Percentiles rank a stretch among this genome's conserved stretches.
Conservation (phyloP, 176 grass and related monocot genomes). For the Poa annua region DNA sequence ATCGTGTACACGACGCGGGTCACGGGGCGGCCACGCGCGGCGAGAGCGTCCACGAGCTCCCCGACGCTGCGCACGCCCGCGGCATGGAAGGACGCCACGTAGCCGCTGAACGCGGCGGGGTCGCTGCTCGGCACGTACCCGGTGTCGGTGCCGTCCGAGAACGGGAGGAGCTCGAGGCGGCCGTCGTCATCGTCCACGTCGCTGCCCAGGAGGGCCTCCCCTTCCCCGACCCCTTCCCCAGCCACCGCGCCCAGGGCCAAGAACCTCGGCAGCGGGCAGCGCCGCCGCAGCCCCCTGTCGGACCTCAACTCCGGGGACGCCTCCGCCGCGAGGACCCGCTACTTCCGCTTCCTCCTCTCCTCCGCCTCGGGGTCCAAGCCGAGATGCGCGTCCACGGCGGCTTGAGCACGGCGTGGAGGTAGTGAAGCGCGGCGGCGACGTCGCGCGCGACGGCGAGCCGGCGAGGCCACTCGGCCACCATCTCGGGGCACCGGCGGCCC, state of each 20-base stretch:
- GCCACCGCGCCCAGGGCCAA: conserved; percentile 49
- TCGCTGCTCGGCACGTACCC: conserved; percentile 17
- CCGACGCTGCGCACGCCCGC: conserved; percentile 36
- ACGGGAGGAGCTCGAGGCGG: conserved; percentile 51
- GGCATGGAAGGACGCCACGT: conserved; percentile 47
- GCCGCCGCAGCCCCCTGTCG: conserved; percentile 63
- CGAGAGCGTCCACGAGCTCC: conserved; percentile 43
- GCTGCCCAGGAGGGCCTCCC: conserved; percentile 34
- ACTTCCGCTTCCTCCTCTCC: conserved; percentile 66
- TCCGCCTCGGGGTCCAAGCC: conserved; percentile 41
- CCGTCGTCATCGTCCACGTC: conserved; percentile 34
- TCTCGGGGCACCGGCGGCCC: conserved; percentile 58
- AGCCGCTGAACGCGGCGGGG: not conserved
- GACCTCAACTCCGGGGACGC: conserved; percentile 58
- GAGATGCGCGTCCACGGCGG: conserved; percentile 47
- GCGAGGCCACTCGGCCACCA: conserved; percentile 55
- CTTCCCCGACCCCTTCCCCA: conserved; percentile 32
- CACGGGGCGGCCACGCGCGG: conserved; percentile 45
- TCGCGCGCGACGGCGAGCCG: conserved; percentile 64
- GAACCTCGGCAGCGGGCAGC: not conserved
- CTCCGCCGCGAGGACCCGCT: conserved; percentile 34
- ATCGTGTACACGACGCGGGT: conserved; percentile 60
- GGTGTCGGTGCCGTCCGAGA: conserved; percentile 52
- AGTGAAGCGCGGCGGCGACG: conserved; percentile 65
- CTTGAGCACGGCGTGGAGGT: conserved; percentile 63